These are phyloP conservation scores for Acacia confusa DNA, from an alignment of 306 rosid species.

Conservation along the genomic window DNA sequence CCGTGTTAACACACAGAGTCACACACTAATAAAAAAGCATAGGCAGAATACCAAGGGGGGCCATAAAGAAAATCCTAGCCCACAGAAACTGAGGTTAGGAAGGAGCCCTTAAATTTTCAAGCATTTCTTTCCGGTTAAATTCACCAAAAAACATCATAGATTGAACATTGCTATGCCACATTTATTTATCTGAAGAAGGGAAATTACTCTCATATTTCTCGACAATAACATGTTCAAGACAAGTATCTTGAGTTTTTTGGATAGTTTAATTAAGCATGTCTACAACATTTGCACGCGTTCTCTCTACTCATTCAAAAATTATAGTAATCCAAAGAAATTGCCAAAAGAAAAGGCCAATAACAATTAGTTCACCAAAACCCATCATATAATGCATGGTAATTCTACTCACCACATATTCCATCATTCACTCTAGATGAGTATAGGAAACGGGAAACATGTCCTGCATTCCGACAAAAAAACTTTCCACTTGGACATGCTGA, in stretches of 20 bases:
- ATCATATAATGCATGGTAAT: not conserved
- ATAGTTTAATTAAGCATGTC: not conserved
- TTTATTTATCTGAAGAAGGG: not conserved
- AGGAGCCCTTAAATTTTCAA: no score
- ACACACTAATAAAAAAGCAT: no score
- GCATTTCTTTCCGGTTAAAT: not conserved
- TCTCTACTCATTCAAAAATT: not conserved
- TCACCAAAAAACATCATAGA: not conserved
- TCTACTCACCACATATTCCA: slow-evolving; percentile 84
- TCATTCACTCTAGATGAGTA: slow-evolving; percentile 94
- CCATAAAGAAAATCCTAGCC: no score
- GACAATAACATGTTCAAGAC: not conserved
- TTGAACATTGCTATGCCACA: not conserved
- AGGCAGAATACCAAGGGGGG: not conserved
- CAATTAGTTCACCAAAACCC: not conserved
- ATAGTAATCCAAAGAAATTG: not conserved
- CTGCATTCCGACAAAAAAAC: slow-evolving; percentile 76
- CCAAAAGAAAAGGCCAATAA: not conserved
- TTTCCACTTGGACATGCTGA: slow-evolving; percentile 89
- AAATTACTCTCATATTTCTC: not conserved
- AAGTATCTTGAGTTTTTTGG: not conserved
- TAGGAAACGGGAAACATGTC: slow-evolving; percentile 57
- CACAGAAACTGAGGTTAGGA: no score
- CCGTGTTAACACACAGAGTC: not conserved
- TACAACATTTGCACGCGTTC: not conserved